These are phyloP conservation scores for Geotrichum reessii DNA, from an alignment of 1,139 yeast species.

Conservation along the genomic window DNA sequence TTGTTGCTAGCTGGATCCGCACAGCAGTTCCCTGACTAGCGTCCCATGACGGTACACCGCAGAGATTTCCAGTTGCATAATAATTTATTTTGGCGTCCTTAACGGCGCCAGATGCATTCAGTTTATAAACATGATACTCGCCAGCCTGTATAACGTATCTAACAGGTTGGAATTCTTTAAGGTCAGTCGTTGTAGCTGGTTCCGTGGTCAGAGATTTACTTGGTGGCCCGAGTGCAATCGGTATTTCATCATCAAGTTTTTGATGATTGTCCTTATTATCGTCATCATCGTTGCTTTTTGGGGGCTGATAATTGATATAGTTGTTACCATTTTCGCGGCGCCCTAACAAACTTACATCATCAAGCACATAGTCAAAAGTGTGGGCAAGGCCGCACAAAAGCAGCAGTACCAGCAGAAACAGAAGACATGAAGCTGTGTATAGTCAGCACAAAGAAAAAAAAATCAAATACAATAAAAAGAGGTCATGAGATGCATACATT, in stretches of 20 bases:
- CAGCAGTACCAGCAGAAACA: neutral
- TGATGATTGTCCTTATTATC: neutral
- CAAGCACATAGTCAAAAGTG: neutral
- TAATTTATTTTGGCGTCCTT: conserved; percentile 19
- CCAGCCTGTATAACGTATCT: conserved; percentile 29
- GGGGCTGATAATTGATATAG: neutral
- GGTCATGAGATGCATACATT: neutral
- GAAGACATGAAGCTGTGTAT: neutral
- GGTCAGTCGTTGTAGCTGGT: conserved; percentile 20
- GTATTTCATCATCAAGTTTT: neutral
- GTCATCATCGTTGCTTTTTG: neutral
- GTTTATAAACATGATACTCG: conserved; percentile 28
- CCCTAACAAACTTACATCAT: neutral
- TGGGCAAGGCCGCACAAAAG: neutral
- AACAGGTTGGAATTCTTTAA: conserved; percentile 22
- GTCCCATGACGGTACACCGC: conserved; percentile 22
- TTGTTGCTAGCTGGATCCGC: conserved; percentile 12
- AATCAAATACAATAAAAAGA: neutral
- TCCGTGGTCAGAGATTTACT: conserved; percentile 2
- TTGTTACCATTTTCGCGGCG: neutral
- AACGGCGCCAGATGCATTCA: conserved; percentile 15
- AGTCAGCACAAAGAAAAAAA: neutral
- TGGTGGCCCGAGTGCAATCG: conserved; percentile 8
- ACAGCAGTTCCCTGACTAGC: conserved; percentile 14
- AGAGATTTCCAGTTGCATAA: conserved; percentile 15